Conservation (phyloP, 1,139 yeast genomes). For the Lodderomyces beijingensis region DNA sequence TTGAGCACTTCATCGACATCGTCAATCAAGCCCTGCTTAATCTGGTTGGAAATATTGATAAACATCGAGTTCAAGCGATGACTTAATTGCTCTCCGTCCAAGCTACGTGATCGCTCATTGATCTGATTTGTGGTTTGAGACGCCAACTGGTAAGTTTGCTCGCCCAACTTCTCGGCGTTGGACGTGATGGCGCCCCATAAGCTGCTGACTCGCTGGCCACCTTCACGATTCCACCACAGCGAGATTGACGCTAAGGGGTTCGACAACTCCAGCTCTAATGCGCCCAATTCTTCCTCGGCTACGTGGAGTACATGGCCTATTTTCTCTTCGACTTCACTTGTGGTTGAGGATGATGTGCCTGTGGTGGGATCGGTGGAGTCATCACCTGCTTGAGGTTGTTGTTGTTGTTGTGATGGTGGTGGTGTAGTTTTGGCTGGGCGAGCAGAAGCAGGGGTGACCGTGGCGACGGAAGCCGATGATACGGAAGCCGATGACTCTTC, state of each 20-base stretch:
- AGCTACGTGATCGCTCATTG: slow-evolving; percentile 36
- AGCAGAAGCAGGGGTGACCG: not conserved
- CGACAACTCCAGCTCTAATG: slow-evolving; percentile 19
- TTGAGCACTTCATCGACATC: slow-evolving; percentile 55
- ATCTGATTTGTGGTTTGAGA: slow-evolving; percentile 40
- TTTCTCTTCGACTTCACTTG: slow-evolving; percentile 11
- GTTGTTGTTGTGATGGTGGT: slow-evolving; percentile 3
- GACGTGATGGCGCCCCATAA: slow-evolving; percentile 58
- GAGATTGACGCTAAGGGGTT: slow-evolving; percentile 72
- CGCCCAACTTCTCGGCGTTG: slow-evolving; percentile 40
- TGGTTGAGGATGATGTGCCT: slow-evolving; percentile 8
- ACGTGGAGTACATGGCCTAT: slow-evolving; percentile 6
- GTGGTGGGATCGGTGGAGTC: slow-evolving; percentile 11
- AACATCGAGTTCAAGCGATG: slow-evolving; percentile 34
- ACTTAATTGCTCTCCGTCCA: slow-evolving; percentile 31
- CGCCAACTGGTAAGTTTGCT: slow-evolving; percentile 42
- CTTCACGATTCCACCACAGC: slow-evolving; percentile 79
- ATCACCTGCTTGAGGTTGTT: slow-evolving; percentile 5
- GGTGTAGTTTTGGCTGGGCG: slow-evolving; percentile 8
- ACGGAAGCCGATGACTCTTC: not conserved
- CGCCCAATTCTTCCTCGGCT: slow-evolving; percentile 3
- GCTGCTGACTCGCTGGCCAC: slow-evolving; percentile 68
- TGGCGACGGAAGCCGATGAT: too few species aligned
- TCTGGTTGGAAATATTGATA: slow-evolving; percentile 37
- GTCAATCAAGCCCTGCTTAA: slow-evolving; percentile 54